phyloP scores from a whole-genome alignment of 805 yeast genomes.

The Myxozyma udenii region DNA sequence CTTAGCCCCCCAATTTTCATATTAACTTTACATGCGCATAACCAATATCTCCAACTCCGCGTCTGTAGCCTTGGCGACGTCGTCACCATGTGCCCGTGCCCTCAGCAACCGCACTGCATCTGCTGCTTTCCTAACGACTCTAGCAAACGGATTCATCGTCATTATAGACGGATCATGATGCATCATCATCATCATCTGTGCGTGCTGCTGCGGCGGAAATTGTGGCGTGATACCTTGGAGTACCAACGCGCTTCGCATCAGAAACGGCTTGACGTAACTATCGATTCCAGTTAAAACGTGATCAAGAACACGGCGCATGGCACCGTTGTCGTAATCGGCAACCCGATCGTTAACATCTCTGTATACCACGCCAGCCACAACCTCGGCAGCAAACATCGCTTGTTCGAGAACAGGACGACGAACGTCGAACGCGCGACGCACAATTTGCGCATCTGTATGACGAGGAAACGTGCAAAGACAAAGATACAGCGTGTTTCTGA shows the following conservation, averaged over 20 bases:
- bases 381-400: constrained; percentile 41
- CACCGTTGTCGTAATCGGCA: background rate
- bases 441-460: constrained; percentile 39
- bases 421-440: constrained; percentile 43
- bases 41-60: constrained; percentile 19
- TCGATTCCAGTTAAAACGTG: constrained; percentile 10
- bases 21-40: constrained; percentile 16
- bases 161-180: constrained; percentile 1
- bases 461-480: constrained; percentile 41
- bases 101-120: constrained; percentile 12
- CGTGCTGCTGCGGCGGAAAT: constrained; percentile 7
- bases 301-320: constrained; percentile 1
- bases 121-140: constrained; percentile 22
- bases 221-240: constrained; percentile 13
- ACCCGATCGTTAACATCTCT: constrained; percentile 1
- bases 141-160: constrained; percentile 23
- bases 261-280: constrained; percentile 18
- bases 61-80: constrained; percentile 11
- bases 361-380: constrained; percentile 23
- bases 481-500: constrained; percentile 41
- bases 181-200: constrained; percentile 7
- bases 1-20: too few species aligned
- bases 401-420: constrained; percentile 43
- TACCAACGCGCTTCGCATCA: constrained; percentile 18
- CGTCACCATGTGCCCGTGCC: constrained; percentile 5